Percentiles rank a stretch among this genome's conserved stretches.
Evolutionary conservation across 192 early-diverging fungal species (phyloP).

Genomic region (Oehlia diaphana): DNA sequence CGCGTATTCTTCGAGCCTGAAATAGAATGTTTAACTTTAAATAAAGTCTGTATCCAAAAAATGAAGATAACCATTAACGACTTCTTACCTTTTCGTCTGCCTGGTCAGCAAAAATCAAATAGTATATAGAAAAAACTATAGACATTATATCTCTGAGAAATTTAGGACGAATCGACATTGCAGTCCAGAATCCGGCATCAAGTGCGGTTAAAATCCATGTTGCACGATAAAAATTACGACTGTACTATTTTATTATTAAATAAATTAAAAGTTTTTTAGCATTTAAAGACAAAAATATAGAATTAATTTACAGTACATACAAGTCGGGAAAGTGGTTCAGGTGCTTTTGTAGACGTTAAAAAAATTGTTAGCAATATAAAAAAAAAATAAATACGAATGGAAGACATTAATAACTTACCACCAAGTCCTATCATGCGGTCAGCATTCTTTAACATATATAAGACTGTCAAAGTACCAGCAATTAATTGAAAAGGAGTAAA

Average conservation of each 20-base stretch:
- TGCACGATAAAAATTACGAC: conserved; percentile 85
- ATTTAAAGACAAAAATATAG: background rate
- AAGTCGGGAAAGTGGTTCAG: conserved; percentile 78
- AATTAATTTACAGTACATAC: conserved; percentile 34
- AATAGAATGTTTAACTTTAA: background rate
- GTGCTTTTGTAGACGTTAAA: conserved; percentile 48
- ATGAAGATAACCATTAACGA: background rate
- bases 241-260: conserved; percentile 59
- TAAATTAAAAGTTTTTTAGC: background rate
- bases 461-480: conserved; percentile 57
- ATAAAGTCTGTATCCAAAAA: background rate
- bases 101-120: conserved; percentile 80
- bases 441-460: conserved; percentile 70
- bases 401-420: conserved; percentile 43
- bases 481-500: conserved; percentile 76
- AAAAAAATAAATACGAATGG: background rate
- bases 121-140: conserved; percentile 77
- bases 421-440: conserved; percentile 73
- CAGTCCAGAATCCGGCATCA: conserved; percentile 95
- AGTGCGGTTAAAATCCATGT: conserved; percentile 86
- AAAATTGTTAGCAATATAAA: background rate
- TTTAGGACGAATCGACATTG: conserved; percentile 76
- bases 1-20: conserved; percentile 70
- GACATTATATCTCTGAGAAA: conserved; percentile 74
- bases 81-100: conserved; percentile 77